Conservation (phyloP, 2,329 filamentous ascomycete genomes). For the Talaromyces marneffei region DNA sequence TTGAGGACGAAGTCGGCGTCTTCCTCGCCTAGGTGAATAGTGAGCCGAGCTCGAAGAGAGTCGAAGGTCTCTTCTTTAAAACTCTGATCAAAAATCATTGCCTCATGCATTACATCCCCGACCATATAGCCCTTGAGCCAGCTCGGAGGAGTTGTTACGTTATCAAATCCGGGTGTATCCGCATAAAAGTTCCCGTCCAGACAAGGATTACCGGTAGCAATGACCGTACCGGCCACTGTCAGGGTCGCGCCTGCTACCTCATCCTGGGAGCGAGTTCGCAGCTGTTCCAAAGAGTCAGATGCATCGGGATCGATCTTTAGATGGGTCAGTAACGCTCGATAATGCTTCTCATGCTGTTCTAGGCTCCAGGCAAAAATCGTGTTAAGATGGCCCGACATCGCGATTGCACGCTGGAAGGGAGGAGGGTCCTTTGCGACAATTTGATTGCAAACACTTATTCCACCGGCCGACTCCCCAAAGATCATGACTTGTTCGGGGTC, state of each 20-base stretch:
- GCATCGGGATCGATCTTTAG: slow-evolving; percentile 18
- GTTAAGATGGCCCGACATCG: slow-evolving; percentile 22
- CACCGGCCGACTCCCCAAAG: slow-evolving; percentile 25
- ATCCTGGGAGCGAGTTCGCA: slow-evolving; percentile 21
- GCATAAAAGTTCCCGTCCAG: slow-evolving; percentile 24
- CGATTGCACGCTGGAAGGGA: slow-evolving; percentile 21
- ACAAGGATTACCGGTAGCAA: slow-evolving; percentile 24
- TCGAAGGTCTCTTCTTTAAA: slow-evolving; percentile 18
- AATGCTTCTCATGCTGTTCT: slow-evolving; percentile 21
- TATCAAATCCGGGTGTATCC: slow-evolving; percentile 10
- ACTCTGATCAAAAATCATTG: slow-evolving; percentile 24
- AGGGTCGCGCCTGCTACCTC: slow-evolving; percentile 22
- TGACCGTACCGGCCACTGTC: slow-evolving; percentile 20
- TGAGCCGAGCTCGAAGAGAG: slow-evolving; percentile 15
- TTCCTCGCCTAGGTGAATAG: slow-evolving; percentile 13
- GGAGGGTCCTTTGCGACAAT: slow-evolving; percentile 18
- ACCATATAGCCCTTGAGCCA: slow-evolving; percentile 23
- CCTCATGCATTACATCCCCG: slow-evolving; percentile 25
- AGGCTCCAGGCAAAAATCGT: slow-evolving; percentile 22
- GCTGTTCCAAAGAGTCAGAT: slow-evolving; percentile 16
- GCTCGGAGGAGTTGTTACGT: slow-evolving; percentile 16
- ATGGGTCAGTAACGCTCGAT: slow-evolving; percentile 18
- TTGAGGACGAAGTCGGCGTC: slow-evolving; percentile 17
- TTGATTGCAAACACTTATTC: slow-evolving; percentile 25
- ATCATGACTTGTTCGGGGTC: slow-evolving; percentile 28